Evolutionary conservation across 305 asterid species (phyloP), one percentile per base, ranked within the genome.

Genomic region (Rubia balearica): DNA sequence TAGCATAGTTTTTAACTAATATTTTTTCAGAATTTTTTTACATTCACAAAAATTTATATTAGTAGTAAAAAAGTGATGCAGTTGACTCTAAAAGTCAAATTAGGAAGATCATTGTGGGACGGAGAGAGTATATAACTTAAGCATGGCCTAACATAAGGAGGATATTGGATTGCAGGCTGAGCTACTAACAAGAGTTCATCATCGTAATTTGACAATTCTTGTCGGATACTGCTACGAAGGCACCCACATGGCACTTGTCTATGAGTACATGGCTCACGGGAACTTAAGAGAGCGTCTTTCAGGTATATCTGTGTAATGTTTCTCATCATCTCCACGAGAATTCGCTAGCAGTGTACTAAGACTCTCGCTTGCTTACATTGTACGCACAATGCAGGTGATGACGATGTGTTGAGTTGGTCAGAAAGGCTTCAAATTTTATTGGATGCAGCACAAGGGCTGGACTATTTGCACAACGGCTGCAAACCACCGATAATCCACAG

Each of bases 361-460:
- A 8, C 19, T 0, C 11, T 19, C 6, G 19, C 1, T 51, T 71
- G 21, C 53, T 9, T n/a, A 14, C 24, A 2, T 65, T 33, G 5
- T 3, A 33, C 38, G 5, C 5, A 61, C 74, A 74, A 33, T 33
- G 71, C 24, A 69, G 33, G 33, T 17, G 48, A 48, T 40, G 41
- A 64, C 30, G 27, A 30, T 56, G 65, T 61, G 24, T 64, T 78
- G 56, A 81, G 74, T 60, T 81, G 85, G 85, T 59, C 41, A 38
- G 75, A 73, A 40, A 78, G 85, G 62, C 75, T 81, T 67, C 66
- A 74, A 45, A 76, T 81, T 36, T 75, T 78, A 7, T 61, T 64
- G 60, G 85, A 73, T 68, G 79, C 81, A 16, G 81, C 78, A 19
- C 81, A 73, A 76, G 83, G 85, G 27, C 42, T 81, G 74, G 83